Percentiles rank a stretch among this genome's conserved stretches.
These are phyloP conservation scores for Alternaria dauci DNA, from an alignment of 2,329 filamentous ascomycete genomes.

Conservation along the genomic window DNA sequence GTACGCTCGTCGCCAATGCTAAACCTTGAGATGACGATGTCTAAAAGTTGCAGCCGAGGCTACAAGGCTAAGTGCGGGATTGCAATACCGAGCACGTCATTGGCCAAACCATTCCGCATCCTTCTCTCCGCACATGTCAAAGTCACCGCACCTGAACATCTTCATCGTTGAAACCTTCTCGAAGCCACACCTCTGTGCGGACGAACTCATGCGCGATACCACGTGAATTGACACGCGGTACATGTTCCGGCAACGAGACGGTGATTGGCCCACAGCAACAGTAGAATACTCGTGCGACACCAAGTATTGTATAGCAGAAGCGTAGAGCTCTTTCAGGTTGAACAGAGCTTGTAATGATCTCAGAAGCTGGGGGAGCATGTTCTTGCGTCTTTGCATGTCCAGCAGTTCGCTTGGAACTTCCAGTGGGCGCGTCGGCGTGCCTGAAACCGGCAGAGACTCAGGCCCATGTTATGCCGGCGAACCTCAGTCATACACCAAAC, in stretches of 20 bases:
- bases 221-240: background rate
- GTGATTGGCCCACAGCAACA: background rate
- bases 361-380: background rate
- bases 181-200: background rate
- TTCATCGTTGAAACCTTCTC: background rate
- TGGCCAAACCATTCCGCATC: constrained; percentile 18
- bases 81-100: constrained; percentile 31
- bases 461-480: constrained; percentile 24
- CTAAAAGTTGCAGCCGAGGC: constrained; percentile 33
- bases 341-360: constrained; percentile 1
- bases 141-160: background rate
- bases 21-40: constrained; percentile 29
- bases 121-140: constrained; percentile 2
- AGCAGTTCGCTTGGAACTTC: constrained; percentile 5
- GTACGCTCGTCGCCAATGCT: constrained; percentile 21
- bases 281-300: background rate
- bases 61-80: constrained; percentile 41
- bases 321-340: background rate
- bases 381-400: background rate
- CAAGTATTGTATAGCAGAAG: background rate
- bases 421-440: constrained; percentile 17
- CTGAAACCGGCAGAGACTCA: constrained; percentile 50
- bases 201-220: background rate
- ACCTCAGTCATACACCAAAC: constrained; percentile 45
- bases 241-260: background rate